Evolutionary conservation across 163 green algal genomes (phyloP).

Genomic region (Trebouxiophyceae sp.): DNA sequence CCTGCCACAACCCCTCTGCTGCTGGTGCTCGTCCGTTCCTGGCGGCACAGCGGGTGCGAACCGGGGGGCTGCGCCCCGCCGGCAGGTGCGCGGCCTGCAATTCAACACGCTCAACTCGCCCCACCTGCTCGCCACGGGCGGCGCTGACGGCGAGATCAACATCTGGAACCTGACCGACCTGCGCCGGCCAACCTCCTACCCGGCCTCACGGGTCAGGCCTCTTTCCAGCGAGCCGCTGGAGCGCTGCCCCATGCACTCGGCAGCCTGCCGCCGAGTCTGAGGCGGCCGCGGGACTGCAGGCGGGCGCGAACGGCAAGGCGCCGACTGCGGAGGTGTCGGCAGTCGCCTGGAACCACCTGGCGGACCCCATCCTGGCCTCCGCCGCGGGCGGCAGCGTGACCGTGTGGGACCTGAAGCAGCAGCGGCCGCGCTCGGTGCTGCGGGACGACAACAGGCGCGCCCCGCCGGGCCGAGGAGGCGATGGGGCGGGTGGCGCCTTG

Average conservation of each 20-base stretch:
- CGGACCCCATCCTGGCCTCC: constrained; percentile 92
- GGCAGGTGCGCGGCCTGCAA: constrained; percentile 78
- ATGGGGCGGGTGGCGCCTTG: no score
- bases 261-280: background rate
- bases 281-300: background rate
- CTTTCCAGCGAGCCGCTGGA: no score
- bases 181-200: background rate
- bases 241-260: no score
- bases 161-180: constrained; percentile 87
- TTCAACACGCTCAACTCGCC: constrained; percentile 81
- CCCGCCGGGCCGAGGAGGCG: no score
- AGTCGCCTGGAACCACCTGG: constrained; percentile 91
- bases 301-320: background rate
- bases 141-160: constrained; percentile 89
- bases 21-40: no score
- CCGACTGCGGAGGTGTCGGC: constrained; percentile 61
- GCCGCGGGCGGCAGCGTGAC: constrained; percentile 67
- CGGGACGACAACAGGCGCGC: background rate
- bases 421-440: constrained; percentile 73
- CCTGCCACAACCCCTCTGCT: no score
- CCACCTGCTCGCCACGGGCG: constrained; percentile 88
- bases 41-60: background rate
- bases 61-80: background rate
- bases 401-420: constrained; percentile 93
- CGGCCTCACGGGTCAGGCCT: background rate